Percentiles rank a stretch among this genome's conserved stretches.
Evolutionary conservation across 1,139 yeast genomes (phyloP).

Genomic region (Pneumocystis carinii): DNA sequence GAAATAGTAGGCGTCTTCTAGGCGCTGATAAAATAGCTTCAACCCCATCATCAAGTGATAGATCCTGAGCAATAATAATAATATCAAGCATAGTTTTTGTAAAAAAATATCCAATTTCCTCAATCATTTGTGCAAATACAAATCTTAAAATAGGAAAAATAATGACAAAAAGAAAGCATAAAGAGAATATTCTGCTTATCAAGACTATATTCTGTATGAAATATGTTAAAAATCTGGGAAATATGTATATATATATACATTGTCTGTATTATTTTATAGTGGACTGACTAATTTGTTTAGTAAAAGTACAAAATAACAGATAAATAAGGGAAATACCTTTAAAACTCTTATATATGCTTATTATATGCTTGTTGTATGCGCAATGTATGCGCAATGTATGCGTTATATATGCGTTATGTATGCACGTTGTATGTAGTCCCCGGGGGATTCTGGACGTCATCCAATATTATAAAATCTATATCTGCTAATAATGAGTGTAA

Average conservation of each 20-base stretch:
- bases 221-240: too few relatives aligned
- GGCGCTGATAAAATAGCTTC: background rate
- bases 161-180: too few relatives aligned
- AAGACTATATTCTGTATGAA: too few relatives aligned
- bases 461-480: background rate
- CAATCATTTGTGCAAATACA: background rate
- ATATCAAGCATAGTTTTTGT: background rate
- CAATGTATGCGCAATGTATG: background rate
- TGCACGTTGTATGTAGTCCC: too few relatives aligned
- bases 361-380: background rate
- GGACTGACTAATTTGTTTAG: too few relatives aligned
- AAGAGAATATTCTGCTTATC: too few relatives aligned
- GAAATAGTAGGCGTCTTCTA: background rate
- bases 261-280: too few relatives aligned
- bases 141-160: too few relatives aligned
- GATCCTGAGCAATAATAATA: background rate
- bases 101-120: background rate
- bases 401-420: background rate
- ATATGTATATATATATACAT: too few relatives aligned
- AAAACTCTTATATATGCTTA: too few relatives aligned
- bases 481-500: conserved; percentile 4
- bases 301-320: too few relatives aligned
- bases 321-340: too few relatives aligned
- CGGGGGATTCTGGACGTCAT: background rate
- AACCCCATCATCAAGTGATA: background rate